Conservation (phyloP, 345 rosid genomes). For the Corchorus capsularis region DNA sequence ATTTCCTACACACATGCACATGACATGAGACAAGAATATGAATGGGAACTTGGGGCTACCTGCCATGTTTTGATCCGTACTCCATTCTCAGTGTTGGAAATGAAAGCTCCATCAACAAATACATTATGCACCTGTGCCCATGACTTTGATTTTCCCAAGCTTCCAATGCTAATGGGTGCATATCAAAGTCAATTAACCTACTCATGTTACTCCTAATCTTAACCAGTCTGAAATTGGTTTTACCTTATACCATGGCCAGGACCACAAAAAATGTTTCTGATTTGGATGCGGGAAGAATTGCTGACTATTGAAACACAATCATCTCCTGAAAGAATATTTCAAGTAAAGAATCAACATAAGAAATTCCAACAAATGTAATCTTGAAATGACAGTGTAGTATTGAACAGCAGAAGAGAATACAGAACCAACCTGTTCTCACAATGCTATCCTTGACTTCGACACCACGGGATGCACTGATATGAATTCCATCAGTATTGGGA, state of each 20-base stretch:
- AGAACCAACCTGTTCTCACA: slow-evolving; percentile 63
- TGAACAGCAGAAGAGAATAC: background rate
- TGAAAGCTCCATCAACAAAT: slow-evolving; percentile 55
- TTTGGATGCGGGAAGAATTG: slow-evolving; percentile 68
- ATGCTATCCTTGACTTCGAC: slow-evolving; percentile 53
- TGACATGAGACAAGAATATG: background rate
- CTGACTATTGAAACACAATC: slow-evolving; percentile 88
- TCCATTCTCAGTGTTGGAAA: slow-evolving; percentile 76
- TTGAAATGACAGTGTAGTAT: background rate
- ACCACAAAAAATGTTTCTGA: slow-evolving; percentile 73
- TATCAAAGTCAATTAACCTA: slow-evolving; percentile 4
- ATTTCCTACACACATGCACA: background rate
- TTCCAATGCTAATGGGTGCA: slow-evolving; percentile 63
- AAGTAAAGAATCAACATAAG: slow-evolving; percentile 12
- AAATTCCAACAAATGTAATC: background rate
- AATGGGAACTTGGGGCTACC: slow-evolving; percentile 40
- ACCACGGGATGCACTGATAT: slow-evolving; percentile 71
- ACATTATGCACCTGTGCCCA: slow-evolving; percentile 58
- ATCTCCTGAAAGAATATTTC: slow-evolving; percentile 62
- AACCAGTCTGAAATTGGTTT: background rate
- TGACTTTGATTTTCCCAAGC: slow-evolving; percentile 78
- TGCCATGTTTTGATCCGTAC: slow-evolving; percentile 97
- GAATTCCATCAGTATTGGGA: slow-evolving; percentile 96
- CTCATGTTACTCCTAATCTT: background rate
- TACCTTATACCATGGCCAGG: slow-evolving; percentile 99